phyloP scores from a whole-genome alignment of 2,329 filamentous ascomycete genomes.

The Metarhizium guizhouense region DNA sequence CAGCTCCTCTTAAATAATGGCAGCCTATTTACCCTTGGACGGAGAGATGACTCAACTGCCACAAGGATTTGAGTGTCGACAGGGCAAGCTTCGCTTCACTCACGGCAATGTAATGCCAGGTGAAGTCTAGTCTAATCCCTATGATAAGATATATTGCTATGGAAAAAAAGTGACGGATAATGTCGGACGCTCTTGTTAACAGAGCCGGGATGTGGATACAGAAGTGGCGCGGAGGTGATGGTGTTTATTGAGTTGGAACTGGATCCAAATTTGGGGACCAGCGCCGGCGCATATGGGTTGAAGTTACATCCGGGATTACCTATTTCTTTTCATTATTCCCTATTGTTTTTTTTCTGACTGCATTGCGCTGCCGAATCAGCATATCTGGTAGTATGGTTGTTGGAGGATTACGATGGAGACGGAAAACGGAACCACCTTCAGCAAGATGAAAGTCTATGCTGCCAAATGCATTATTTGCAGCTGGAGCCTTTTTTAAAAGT shows the following conservation, averaged over 20 bases:
- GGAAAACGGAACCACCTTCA: neutral
- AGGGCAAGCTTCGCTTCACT: neutral
- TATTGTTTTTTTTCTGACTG: slow-evolving; percentile 12
- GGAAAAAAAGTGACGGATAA: neutral
- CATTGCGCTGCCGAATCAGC: slow-evolving; percentile 11
- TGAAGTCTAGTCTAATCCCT: neutral
- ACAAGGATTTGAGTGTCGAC: neutral
- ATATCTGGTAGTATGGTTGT: slow-evolving; percentile 7
- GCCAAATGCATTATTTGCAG: neutral
- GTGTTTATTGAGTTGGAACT: slow-evolving; percentile 22
- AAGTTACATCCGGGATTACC: slow-evolving; percentile 9
- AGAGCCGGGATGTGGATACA: neutral
- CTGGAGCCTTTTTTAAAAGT: neutral
- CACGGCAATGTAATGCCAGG: neutral
- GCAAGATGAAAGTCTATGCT: neutral
- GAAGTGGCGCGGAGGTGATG: slow-evolving; percentile 10
- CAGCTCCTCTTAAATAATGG: slow-evolving; percentile 37
- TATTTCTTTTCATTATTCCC: neutral
- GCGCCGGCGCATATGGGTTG: slow-evolving; percentile 11
- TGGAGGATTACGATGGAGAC: neutral
- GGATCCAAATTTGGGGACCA: slow-evolving; percentile 20
- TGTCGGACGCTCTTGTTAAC: neutral
- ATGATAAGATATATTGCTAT: neutral
- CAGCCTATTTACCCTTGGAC: neutral
- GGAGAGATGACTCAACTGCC: neutral